Evolutionary conservation across 331 rosid species (phyloP).

Genomic region (Saraca asoca): DNA sequence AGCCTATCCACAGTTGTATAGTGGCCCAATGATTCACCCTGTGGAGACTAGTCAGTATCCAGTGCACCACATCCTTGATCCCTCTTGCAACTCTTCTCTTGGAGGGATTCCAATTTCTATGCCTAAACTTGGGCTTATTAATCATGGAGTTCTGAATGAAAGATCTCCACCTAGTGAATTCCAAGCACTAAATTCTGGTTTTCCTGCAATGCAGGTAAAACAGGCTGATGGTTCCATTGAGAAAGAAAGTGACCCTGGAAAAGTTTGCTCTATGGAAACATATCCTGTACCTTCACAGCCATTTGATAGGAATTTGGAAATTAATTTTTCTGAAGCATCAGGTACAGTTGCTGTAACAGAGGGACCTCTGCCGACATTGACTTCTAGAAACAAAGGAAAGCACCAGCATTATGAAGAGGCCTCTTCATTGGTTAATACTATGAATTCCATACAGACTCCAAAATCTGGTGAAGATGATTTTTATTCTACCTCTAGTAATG

Average conservation of each 20-base stretch:
- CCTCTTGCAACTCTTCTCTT: constrained; percentile 40
- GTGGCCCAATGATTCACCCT: constrained; percentile 47
- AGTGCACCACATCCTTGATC: constrained; percentile 43
- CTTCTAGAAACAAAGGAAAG: constrained; percentile 50
- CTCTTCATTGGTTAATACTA: constrained; percentile 46
- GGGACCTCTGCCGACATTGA: constrained; percentile 33
- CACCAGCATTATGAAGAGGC: constrained; percentile 52
- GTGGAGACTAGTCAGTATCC: constrained; percentile 54
- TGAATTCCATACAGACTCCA: constrained; percentile 46
- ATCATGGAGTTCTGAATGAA: constrained; percentile 44
- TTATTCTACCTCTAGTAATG: constrained; percentile 45
- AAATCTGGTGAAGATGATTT: constrained; percentile 56
- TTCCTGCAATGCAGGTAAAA: constrained; percentile 41
- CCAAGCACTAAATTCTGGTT: constrained; percentile 48
- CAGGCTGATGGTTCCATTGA: constrained; percentile 47
- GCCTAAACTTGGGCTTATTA: constrained; percentile 44
- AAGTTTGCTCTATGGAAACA: constrained; percentile 32
- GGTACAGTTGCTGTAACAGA: constrained; percentile 40
- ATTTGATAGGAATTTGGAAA: constrained; percentile 44
- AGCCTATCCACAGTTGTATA: constrained; percentile 41
- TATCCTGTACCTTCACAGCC: constrained; percentile 41
- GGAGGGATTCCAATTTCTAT: constrained; percentile 43
- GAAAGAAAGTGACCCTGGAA: constrained; percentile 48
- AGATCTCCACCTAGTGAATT: constrained; percentile 37
- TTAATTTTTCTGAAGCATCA: constrained; percentile 42